A percentile compares a stretch with the other conserved stretches of the same genome.
Evolutionary conservation across 768 basidiomycete species (phyloP).

Genomic region (Podaxis carcinomalis): DNA sequence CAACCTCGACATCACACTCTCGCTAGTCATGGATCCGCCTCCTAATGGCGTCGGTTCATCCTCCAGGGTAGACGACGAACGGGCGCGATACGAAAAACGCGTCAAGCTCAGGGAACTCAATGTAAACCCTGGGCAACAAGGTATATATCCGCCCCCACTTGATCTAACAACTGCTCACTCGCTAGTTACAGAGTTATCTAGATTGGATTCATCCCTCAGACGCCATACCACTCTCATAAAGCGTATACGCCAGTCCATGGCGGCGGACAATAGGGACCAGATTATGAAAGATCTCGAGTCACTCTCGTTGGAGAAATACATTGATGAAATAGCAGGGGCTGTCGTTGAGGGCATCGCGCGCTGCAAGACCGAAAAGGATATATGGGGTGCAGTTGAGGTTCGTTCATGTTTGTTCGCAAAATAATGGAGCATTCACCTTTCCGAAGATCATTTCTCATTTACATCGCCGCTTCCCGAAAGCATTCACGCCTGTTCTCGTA

Average conservation of each 20-base stretch:
- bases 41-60: conserved; percentile 20
- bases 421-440: conserved; percentile 2
- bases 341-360: conserved; percentile 78
- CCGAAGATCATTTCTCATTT: conserved; percentile 80
- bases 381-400: conserved; percentile 92
- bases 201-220: conserved; percentile 91
- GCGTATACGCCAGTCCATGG: conserved; percentile 84
- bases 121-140: conserved; percentile 40
- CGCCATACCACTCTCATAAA: conserved; percentile 96
- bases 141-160: conserved; percentile 24
- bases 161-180: neutral
- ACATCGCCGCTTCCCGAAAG: conserved; percentile 79
- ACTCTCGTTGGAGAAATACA: conserved; percentile 90
- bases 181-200: conserved; percentile 51
- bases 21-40: conserved; percentile 26
- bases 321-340: conserved; percentile 90
- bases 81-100: conserved; percentile 51
- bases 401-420: conserved; percentile 9
- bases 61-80: conserved; percentile 38
- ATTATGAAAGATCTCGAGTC: conserved; percentile 90
- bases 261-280: conserved; percentile 76
- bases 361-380: conserved; percentile 91
- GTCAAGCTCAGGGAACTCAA: conserved; percentile 57
- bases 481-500: conserved; percentile 73
- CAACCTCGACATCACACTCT: neutral